A percentile compares a stretch with the other conserved stretches of the same genome.
phyloP scores from a whole-genome alignment of 306 rosid species.

The Fagus sylvatica region DNA sequence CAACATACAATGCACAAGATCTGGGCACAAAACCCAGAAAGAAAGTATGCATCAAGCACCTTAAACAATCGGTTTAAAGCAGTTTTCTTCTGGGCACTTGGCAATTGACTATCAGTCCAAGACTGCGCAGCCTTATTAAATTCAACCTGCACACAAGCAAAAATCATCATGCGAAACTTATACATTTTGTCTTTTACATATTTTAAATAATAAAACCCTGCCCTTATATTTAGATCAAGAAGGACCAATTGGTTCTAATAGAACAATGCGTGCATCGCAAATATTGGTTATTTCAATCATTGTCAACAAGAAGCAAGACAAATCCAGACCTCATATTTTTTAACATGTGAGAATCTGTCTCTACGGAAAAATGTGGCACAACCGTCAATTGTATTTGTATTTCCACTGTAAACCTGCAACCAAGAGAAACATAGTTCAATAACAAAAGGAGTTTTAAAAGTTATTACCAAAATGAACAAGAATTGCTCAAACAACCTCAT shows the following conservation, averaged over 20 bases:
- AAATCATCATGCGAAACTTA: not conserved
- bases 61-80: constrained; percentile 88
- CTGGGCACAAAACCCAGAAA: constrained; percentile 3
- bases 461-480: constrained; percentile 10
- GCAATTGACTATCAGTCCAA: constrained; percentile 84
- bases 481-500: constrained; percentile 59
- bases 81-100: constrained; percentile 79
- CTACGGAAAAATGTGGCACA: constrained; percentile 99
- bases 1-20: constrained; percentile 10
- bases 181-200: no score
- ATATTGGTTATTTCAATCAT: no score
- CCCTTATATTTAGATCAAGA: no score
- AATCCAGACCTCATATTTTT: constrained; percentile 89
- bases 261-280: no score
- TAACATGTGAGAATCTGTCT: constrained; percentile 92
- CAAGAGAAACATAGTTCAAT: constrained; percentile 23
- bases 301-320: constrained; percentile 4
- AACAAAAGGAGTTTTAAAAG: constrained; percentile 3
- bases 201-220: no score
- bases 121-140: constrained; percentile 98
- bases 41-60: constrained; percentile 42
- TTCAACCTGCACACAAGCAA: constrained; percentile 74
- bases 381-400: constrained; percentile 68
- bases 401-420: constrained; percentile 63
- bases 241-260: no score